A percentile compares a stretch with the other conserved stretches of the same genome.
These are phyloP conservation scores for Rutstroemia sp. DNA, from an alignment of 2,329 filamentous ascomycete species.

Conservation along the genomic window DNA sequence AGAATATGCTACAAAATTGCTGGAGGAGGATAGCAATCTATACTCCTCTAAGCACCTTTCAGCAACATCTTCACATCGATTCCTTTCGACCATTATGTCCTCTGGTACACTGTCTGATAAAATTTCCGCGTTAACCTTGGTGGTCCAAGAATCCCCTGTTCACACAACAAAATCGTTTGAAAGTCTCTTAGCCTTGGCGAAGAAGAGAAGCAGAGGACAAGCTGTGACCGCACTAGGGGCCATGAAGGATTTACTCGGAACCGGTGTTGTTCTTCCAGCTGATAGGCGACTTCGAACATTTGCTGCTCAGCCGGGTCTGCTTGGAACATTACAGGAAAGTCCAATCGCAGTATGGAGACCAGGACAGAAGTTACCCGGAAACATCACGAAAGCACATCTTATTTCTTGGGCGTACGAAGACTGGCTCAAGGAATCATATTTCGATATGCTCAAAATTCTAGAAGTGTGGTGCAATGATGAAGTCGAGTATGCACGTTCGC, in stretches of 20 bases:
- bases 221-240: constrained; percentile 89
- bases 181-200: constrained; percentile 71
- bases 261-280: constrained; percentile 75
- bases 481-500: constrained; percentile 83
- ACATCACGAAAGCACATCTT: constrained; percentile 68
- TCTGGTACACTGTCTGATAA: constrained; percentile 96
- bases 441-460: constrained; percentile 83
- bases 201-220: constrained; percentile 87
- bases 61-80: constrained; percentile 84
- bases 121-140: constrained; percentile 87
- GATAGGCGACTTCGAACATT: constrained; percentile 79
- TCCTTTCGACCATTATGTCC: constrained; percentile 94
- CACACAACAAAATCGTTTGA: constrained; percentile 90
- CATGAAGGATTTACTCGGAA: constrained; percentile 87
- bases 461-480: constrained; percentile 94
- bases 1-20: constrained; percentile 63
- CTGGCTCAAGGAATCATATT: constrained; percentile 90
- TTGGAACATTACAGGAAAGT: constrained; percentile 60
- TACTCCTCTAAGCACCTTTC: constrained; percentile 67
- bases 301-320: constrained; percentile 67
- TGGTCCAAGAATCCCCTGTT: constrained; percentile 90
- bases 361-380: constrained; percentile 64
- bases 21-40: constrained; percentile 69
- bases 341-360: constrained; percentile 53
- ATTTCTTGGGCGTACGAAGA: constrained; percentile 90